These are phyloP conservation scores for Mycosphaerella sp. DNA, from an alignment of 2,329 filamentous ascomycete genomes.

Conservation along the genomic window DNA sequence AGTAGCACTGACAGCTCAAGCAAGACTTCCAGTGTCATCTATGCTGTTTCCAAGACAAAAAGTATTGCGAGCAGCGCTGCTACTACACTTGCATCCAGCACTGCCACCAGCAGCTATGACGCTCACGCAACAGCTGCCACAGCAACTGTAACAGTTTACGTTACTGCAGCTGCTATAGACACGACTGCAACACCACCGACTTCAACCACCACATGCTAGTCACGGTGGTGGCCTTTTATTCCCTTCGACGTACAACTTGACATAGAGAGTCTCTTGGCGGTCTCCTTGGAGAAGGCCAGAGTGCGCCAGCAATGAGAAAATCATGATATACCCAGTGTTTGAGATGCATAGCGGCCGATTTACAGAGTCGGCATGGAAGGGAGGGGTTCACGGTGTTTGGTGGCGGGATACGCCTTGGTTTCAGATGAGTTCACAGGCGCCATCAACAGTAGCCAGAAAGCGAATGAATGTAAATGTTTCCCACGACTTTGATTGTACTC, in stretches of 20 bases:
- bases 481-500: not conserved
- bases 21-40: not conserved
- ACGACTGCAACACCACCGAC: not conserved
- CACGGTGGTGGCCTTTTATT: not conserved
- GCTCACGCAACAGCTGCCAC: not conserved
- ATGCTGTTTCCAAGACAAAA: not conserved
- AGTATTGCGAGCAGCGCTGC: conserved; percentile 1
- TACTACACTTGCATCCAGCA: not conserved
- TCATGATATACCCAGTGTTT: conserved; percentile 7
- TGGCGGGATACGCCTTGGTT: conserved; percentile 1
- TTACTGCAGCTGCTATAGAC: not conserved
- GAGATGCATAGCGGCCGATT: not conserved
- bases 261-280: conserved; percentile 8
- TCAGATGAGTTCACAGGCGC: not conserved
- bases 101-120: not conserved
- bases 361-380: not conserved
- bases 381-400: not conserved
- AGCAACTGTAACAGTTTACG: not conserved
- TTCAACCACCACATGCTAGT: conserved; percentile 2
- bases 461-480: not conserved
- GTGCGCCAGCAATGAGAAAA: conserved; percentile 3
- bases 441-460: not conserved
- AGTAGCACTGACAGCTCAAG: not conserved
- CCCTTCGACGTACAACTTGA: conserved; percentile 6
- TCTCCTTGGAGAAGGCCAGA: conserved; percentile 3